Evolutionary conservation across 2,329 filamentous ascomycete species (phyloP), one percentile per base, ranked within the genome.

Genomic region (Camillea tinctor): DNA sequence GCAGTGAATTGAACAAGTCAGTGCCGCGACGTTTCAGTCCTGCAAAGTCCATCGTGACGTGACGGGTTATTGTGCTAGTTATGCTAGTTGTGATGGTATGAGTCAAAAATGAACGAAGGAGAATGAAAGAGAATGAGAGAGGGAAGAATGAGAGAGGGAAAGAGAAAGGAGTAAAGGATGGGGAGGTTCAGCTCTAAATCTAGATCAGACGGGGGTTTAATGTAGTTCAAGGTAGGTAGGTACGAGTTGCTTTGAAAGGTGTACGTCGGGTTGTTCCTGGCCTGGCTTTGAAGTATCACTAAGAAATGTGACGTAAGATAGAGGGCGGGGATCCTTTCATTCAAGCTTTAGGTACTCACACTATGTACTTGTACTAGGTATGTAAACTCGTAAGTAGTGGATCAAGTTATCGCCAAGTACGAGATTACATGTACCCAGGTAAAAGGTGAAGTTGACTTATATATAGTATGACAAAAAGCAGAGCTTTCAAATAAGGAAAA

Each of bases 21-120:
- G 80, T 81, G 26, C 83, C 81, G 63, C 83, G 83, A 70, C 83
- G 83, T 73, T 80, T 82, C 61, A 86, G 76, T 65, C 79, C 72
- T 50, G 75, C 74, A 68, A 86, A 82, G 54, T 85, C 82, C 83
- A 84, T 84, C 19, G 30, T 65, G 59, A 30, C 6, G 22, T 22
- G 17, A 52, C n/a, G n/a, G n/a, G 51, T 22, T 24, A 26, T 13
- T 22, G 51, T 4, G 13, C 1, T 26, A 21, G 17, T 44, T 44
- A 15, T 44, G 36, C 36, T n/a, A n/a, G 36, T n/a, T n/a, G n/a
- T n/a, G n/a, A n/a, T n/a, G n/a, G n/a, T n/a, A n/a, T n/a, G n/a
- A n/a, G n/a, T n/a, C n/a, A n/a, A n/a, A n/a, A n/a, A n/a, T n/a
- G n/a, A n/a, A n/a, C n/a, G n/a, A n/a, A n/a, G n/a, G n/a, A n/a